Evolutionary conservation across 352 stramenopile species (phyloP).

Genomic region (Globisporangium sylvaticum): DNA sequence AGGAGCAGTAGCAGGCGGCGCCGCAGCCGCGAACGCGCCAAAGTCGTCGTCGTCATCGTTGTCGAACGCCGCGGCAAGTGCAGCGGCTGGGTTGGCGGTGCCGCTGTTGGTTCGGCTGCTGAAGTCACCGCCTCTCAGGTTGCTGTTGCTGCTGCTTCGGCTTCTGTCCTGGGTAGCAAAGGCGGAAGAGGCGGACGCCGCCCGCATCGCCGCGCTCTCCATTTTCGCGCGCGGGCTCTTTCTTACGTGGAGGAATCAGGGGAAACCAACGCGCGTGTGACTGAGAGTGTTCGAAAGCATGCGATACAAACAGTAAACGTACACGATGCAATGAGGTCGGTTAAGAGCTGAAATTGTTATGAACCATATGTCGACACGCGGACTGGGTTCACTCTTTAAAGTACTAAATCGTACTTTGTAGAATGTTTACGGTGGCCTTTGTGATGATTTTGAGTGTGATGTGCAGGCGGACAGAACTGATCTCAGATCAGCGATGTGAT

Average conservation of each 20-base stretch:
- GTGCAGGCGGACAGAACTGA: not conserved
- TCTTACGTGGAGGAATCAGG: constrained; percentile 8
- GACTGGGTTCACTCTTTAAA: not conserved
- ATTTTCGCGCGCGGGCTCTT: not conserved
- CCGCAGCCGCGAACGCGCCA: constrained; percentile 35
- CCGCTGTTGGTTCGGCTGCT: constrained; percentile 2
- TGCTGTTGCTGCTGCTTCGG: not conserved
- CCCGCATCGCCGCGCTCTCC: not conserved
- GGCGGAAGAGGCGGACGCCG: not conserved
- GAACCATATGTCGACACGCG: not conserved
- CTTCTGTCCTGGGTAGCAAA: not conserved
- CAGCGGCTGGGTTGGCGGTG: not conserved
- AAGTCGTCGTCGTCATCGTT: constrained; percentile 26
- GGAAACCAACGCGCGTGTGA: not conserved
- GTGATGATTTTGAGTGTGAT: not conserved
- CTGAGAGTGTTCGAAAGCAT: not conserved
- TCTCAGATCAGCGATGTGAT: not conserved
- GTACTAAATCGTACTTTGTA: not conserved
- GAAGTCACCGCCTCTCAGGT: not conserved
- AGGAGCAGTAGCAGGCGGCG: constrained; percentile 10
- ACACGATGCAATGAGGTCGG: not conserved
- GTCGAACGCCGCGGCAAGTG: not conserved
- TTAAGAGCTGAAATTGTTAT: too few species aligned
- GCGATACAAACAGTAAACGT: not conserved
- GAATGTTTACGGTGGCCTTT: not conserved